Percentiles rank a stretch among this genome's conserved stretches.
These are phyloP conservation scores for Ophiosphaerella narmari DNA, from an alignment of 2,329 filamentous ascomycete species.

Conservation along the genomic window DNA sequence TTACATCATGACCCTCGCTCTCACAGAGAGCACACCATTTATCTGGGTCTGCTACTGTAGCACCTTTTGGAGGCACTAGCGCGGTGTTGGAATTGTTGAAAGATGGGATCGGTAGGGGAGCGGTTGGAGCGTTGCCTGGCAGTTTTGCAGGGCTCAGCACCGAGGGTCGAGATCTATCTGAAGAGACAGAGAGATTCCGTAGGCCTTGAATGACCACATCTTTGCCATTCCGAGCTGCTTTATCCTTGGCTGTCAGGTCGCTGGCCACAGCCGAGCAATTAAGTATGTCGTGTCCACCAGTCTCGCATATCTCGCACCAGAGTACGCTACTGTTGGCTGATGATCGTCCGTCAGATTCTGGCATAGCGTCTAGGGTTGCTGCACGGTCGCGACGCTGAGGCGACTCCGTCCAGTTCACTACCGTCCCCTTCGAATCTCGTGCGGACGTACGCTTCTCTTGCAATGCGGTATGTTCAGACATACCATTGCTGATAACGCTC, in stretches of 20 bases:
- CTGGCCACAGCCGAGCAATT: slow-evolving; percentile 86
- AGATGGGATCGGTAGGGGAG: slow-evolving; percentile 40
- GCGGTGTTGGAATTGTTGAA: slow-evolving; percentile 33
- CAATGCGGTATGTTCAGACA: slow-evolving; percentile 53
- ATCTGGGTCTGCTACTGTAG: slow-evolving; percentile 63
- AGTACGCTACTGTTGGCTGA: slow-evolving; percentile 70
- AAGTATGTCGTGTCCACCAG: slow-evolving; percentile 87
- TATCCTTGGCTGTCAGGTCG: slow-evolving; percentile 51
- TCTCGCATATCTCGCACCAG: slow-evolving; percentile 97
- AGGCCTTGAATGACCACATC: slow-evolving; percentile 40
- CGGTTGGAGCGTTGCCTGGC: slow-evolving; percentile 42
- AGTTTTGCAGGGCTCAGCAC: slow-evolving; percentile 38
- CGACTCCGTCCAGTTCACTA: slow-evolving; percentile 59
- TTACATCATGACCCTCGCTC: slow-evolving; percentile 93
- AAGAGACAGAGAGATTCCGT: slow-evolving; percentile 40
- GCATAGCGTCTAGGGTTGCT: slow-evolving; percentile 66
- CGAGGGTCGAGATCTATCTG: slow-evolving; percentile 33
- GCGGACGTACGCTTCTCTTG: slow-evolving; percentile 60
- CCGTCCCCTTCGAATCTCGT: slow-evolving; percentile 69
- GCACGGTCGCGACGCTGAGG: slow-evolving; percentile 38
- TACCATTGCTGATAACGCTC: slow-evolving; percentile 59
- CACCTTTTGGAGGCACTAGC: slow-evolving; percentile 42
- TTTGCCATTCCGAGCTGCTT: slow-evolving; percentile 28
- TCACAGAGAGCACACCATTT: slow-evolving; percentile 99
- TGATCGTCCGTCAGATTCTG: slow-evolving; percentile 64